phyloP scores from a whole-genome alignment of 1,284 basidiomycete species.

The Vanrija humicola region DNA sequence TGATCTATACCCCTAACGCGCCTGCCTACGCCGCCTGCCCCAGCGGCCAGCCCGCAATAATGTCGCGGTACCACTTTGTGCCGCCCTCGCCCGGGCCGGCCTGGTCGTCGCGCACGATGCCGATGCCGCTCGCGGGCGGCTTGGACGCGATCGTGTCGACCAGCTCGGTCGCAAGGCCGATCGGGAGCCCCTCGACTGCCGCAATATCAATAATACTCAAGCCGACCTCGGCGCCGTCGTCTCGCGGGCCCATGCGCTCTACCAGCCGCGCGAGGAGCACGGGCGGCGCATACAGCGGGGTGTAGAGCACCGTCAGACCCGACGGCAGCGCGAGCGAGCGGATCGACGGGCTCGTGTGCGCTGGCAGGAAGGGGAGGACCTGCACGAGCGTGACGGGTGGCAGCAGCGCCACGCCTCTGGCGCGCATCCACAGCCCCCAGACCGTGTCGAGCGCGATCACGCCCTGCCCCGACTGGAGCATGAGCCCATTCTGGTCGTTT shows the following conservation, averaged over 20 bases:
- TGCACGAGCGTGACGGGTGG: constrained; percentile 78
- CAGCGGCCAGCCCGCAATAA: constrained; percentile 55
- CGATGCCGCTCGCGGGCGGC: constrained; percentile 18
- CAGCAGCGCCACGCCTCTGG: constrained; percentile 85
- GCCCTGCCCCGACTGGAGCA: constrained; percentile 50
- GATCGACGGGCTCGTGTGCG: constrained; percentile 67
- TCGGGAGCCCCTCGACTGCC: constrained; percentile 62
- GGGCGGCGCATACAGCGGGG: constrained; percentile 64
- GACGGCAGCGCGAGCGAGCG: constrained; percentile 63
- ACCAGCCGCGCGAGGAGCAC: constrained; percentile 65
- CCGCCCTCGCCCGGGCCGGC: constrained; percentile 53
- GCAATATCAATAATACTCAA: constrained; percentile 59
- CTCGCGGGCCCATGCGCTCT: constrained; percentile 53
- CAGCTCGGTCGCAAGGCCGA: constrained; percentile 70
- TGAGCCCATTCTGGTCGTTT: constrained; percentile 33
- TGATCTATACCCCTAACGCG: neutral
- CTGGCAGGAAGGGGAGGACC: constrained; percentile 64
- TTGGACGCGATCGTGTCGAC: constrained; percentile 52
- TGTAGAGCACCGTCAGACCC: constrained; percentile 78
- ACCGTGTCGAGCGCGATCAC: constrained; percentile 88
- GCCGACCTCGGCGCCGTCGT: constrained; percentile 23
- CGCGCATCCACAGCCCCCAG: constrained; percentile 97
- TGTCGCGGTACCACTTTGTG: constrained; percentile 64
- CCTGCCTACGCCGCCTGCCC: neutral
- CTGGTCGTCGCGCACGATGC: constrained; percentile 70